Conservation (phyloP, 768 basidiomycete species). For the Suillus ampliporus region DNA sequence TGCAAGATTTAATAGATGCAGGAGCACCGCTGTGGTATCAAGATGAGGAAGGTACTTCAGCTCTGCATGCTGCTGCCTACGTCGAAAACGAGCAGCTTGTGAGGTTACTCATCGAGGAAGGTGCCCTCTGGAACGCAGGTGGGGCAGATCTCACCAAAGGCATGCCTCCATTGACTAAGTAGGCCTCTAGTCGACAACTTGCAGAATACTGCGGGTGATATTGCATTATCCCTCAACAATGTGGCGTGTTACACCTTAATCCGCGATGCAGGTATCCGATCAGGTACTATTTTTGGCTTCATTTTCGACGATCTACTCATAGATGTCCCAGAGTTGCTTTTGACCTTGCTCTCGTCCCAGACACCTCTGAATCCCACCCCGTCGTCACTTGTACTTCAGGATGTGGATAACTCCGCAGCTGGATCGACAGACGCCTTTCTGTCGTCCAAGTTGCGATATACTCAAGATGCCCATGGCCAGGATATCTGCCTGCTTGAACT, state of each 20-base stretch:
- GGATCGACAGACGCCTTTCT: constrained; percentile 75
- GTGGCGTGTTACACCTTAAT: constrained; percentile 74
- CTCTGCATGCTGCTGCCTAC: constrained; percentile 87
- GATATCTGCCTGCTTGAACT: constrained; percentile 77
- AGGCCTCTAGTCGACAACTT: constrained; percentile 67
- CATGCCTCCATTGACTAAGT: not conserved
- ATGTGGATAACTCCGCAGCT: constrained; percentile 59
- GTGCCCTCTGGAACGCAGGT: constrained; percentile 93
- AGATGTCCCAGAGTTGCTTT: constrained; percentile 64
- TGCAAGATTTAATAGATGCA: constrained; percentile 58
- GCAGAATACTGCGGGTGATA: constrained; percentile 86
- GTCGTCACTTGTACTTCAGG: constrained; percentile 48
- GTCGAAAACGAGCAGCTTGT: constrained; percentile 68
- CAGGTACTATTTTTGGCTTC: constrained; percentile 57
- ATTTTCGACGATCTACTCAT: constrained; percentile 11
- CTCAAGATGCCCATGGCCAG: constrained; percentile 73
- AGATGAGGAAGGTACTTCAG: constrained; percentile 80
- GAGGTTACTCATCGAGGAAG: constrained; percentile 71
- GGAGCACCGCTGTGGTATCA: constrained; percentile 93
- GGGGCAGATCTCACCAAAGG: constrained; percentile 24
- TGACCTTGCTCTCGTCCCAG: constrained; percentile 62
- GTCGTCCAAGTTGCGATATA: constrained; percentile 69
- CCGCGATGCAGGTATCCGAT: constrained; percentile 90
- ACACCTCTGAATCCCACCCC: constrained; percentile 30
- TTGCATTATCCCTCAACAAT: constrained; percentile 88